Evolutionary conservation across 2,329 filamentous ascomycete genomes (phyloP), one percentile per base, ranked within the genome.

Genomic region (Mollisiaceae sp.): DNA sequence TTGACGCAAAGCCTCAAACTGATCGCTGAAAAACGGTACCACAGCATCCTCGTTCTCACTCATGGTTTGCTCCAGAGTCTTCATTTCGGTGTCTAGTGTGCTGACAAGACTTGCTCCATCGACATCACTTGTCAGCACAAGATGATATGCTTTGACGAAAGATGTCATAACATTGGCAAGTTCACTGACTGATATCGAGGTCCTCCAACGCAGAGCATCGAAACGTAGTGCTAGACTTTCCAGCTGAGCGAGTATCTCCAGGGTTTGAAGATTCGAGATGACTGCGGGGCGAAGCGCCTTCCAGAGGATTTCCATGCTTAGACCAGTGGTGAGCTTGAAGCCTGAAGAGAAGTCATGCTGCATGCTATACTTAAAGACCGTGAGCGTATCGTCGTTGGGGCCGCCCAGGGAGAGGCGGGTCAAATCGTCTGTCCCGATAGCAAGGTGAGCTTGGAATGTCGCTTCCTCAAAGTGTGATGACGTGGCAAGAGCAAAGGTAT

Each of bases 231-330:
- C 87, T 4, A 91, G 79, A 12, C 78, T 78, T 68, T 88, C 83
- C 71, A 91, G 79, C 43, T 83, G 79, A 14, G 80, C 67, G 8
- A 84, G 78, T 41, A 81, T 82, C 35, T 81, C 76, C 50, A 88
- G 77, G 0, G 81, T 78, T 4, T 74, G 72, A 27, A 79, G 75
- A 20, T 82, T 81, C 1, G 82, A 77, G 24, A 89, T 81, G 4
- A 87, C 83, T 12, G 80, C 76, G 0, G 93, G 92, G 61, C 91
- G 86, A 73, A 96, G 86, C 1, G 81, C 74, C 50, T 86, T 85
- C 94, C 94, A 97, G 5, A 97, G 82, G 9, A 80, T 77, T 74
- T 95, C 91, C 91, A 96, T 95, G 70, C 87, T 89, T 14, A 93
- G 80, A 0, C 93, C 93, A 1, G 90, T 93, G 0, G 82, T 88